phyloP scores from a whole-genome alignment of 2,329 filamentous ascomycete species.

The Ceratocystis ficicola region DNA sequence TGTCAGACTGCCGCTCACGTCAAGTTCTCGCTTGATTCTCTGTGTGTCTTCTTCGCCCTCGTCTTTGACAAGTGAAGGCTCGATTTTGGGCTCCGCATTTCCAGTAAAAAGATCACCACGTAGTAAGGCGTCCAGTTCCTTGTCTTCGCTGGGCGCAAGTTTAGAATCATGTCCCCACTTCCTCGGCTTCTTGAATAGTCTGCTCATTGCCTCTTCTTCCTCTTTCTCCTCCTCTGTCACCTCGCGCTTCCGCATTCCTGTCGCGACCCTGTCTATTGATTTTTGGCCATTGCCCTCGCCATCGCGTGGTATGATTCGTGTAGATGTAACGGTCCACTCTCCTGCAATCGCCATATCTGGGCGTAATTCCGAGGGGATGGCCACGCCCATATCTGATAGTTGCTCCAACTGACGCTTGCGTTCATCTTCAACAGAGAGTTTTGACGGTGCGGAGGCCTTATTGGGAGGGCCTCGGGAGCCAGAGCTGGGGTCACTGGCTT shows the following conservation, averaged over 20 bases:
- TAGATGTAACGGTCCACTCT: constrained; percentile 67
- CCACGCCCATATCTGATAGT: constrained; percentile 74
- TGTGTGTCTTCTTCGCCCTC: neutral
- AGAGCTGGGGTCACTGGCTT: neutral
- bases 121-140: constrained; percentile 52
- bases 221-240: constrained; percentile 48
- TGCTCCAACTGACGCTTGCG: constrained; percentile 77
- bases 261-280: constrained; percentile 38
- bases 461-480: constrained; percentile 5
- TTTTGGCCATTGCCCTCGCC: constrained; percentile 27
- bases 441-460: constrained; percentile 20
- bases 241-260: constrained; percentile 52
- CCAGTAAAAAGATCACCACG: constrained; percentile 29
- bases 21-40: neutral
- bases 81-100: constrained; percentile 1
- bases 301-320: constrained; percentile 43
- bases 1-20: neutral
- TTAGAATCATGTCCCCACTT: constrained; percentile 44
- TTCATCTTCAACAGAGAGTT: constrained; percentile 45
- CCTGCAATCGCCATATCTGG: constrained; percentile 76
- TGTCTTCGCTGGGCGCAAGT: constrained; percentile 37
- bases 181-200: constrained; percentile 47
- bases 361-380: constrained; percentile 65
- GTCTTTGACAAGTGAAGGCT: neutral
- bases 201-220: constrained; percentile 45